Evolutionary conservation across 257 asterid genomes (phyloP), one percentile per base, ranked within the genome.

Genomic region (Solanum paucissectum): DNA sequence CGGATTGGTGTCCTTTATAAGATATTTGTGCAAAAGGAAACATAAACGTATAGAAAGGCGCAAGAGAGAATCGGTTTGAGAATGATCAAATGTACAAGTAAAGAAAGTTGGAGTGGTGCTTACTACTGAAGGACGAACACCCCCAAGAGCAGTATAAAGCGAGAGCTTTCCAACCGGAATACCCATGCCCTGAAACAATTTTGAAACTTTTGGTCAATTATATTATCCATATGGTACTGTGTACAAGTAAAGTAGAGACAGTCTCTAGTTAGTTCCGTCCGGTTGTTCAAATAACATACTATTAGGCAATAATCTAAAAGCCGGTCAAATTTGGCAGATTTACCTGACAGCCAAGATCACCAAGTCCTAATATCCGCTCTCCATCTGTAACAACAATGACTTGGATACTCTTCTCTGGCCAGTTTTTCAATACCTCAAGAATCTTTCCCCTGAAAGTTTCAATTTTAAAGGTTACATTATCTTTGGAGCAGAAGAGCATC

Each of bases 261-360:
- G 71, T 49, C 14, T 49, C 85, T 29, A 18, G 25, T 82, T 49
- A 82, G 44, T 82, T 82, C 71, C 9, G 1, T 29, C 44, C 2
- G 14, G 69, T 32, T 82, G 68, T 82, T 82, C 44, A 82, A 44
- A 46, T 81, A 79, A 27, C 68, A 82, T 7, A 11, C 44, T 5
- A 82, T 10, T 49, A 29, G 20, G 68, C 11, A 29, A 32, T 49
- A 49, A 86, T 25, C 33, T 34, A 16, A 36, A 37, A 55, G 66
- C 82, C n/a, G 12, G 72, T 5, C 64, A 29, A 85, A 87, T 21
- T 14, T 7, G 42, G 77, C 16, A 40, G 86, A 79, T 62, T 83
- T 89, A 96, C 99, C 98, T 96, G 99, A 89, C 98, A 94, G 88
- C 99, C 99, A 74, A 94, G 99, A 92, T 96, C 99, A 36, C 99